Evolutionary conservation across 2,329 filamentous ascomycete species (phyloP), one percentile per base, ranked within the genome.

Genomic region (Cladosporium colombiae): DNA sequence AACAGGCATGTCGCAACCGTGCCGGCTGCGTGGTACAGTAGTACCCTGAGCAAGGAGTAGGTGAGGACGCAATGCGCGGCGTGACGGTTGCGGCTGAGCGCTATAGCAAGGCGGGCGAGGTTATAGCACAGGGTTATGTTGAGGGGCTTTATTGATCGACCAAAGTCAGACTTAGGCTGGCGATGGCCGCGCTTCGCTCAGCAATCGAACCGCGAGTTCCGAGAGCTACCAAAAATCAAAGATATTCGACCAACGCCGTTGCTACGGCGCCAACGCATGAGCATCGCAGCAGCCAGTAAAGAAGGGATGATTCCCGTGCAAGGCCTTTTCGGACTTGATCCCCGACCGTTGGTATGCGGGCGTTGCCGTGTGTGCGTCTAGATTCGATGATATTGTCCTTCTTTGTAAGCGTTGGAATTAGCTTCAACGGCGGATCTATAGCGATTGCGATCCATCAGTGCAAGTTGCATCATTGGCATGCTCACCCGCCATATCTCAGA

Each of bases 111-210:
- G 56, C 35, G 50, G 53, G 59, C 25, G 31, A 11, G 50, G 56
- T 25, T 59, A 59, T 59, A 50, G 50, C 50, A 46, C 40, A 56
- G 55, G 59, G 33, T 63, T 63, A 56, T 21, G 61, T 63, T 63
- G 61, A 63, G 61, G 61, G 61, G 61, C 35, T 55, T 55, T 40
- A 56, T 40, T 63, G 61, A 63, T 63, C 61, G 61, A 56, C 61
- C 23, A 44, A 63, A 63, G 50, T 63, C 27, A 56, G 50, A 23
- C 35, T 62, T 31, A 53, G 18, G 25, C 25, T 53, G 61, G 61
- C 21, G 23, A 55, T 50, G 49, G 3, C 31, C 58, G 37, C 25
- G 21, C 40, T 49, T 49, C 37, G 37, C 40, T 44, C 57, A 59
- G 40, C 35, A 49, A 18, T 61, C 13, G 40, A 49, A 61, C 58